A percentile compares a stretch with the other conserved stretches of the same genome.
Conservation (phyloP, 768 basidiomycete genomes). For the Cystobasidium ongulense region DNA sequence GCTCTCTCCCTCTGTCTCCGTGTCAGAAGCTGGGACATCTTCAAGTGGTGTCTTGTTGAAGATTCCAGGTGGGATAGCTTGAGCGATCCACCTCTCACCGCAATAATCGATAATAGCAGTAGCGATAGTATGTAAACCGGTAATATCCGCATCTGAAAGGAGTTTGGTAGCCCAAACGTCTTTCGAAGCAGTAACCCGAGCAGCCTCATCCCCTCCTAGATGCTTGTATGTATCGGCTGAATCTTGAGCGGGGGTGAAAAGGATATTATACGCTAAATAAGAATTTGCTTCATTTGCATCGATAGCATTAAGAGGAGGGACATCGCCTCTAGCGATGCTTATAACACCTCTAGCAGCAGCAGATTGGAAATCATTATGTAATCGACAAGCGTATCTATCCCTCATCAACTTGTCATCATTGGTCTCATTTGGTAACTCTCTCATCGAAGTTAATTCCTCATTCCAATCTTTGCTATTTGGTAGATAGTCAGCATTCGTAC, state of each 20-base stretch:
- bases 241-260: constrained; percentile 49
- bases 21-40: neutral
- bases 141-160: constrained; percentile 48
- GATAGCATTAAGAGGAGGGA: constrained; percentile 48
- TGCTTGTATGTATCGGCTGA: constrained; percentile 47
- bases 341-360: constrained; percentile 46
- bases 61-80: constrained; percentile 49
- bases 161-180: constrained; percentile 47
- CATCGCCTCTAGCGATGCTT: constrained; percentile 47
- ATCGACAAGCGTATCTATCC: constrained; percentile 47
- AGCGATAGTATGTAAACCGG: constrained; percentile 45
- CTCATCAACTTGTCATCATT: constrained; percentile 47
- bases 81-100: constrained; percentile 49
- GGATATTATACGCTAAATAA: constrained; percentile 48
- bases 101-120: constrained; percentile 49
- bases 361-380: constrained; percentile 47
- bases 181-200: constrained; percentile 48
- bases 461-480: constrained; percentile 50
- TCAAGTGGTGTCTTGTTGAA: constrained; percentile 40
- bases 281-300: constrained; percentile 47
- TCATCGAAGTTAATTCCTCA: constrained; percentile 48
- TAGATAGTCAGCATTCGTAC: constrained; percentile 45
- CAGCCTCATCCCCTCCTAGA: constrained; percentile 49
- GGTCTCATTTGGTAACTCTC: constrained; percentile 45
- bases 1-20: constrained; percentile 26